Percentiles rank a stretch among this genome's conserved stretches.
Conservation (phyloP, 1,139 yeast genomes). For the Lodderomyces parapsilosis region DNA sequence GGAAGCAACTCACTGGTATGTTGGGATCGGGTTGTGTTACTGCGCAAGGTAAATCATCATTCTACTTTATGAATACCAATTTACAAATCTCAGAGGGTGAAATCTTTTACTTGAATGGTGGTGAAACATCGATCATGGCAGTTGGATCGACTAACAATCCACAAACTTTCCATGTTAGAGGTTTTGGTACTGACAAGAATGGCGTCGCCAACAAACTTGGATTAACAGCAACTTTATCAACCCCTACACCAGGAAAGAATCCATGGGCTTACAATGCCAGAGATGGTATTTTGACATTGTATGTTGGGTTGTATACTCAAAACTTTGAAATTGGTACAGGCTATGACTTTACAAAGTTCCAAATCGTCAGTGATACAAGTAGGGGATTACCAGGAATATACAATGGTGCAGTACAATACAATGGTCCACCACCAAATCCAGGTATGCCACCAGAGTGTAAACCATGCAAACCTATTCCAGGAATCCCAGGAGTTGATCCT, state of each 20-base stretch:
- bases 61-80: conserved; percentile 20
- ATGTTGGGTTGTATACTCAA: conserved; percentile 13
- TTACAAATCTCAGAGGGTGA: conserved; percentile 20
- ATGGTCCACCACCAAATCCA: conserved; percentile 19
- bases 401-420: conserved; percentile 16
- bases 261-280: conserved; percentile 14
- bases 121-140: conserved; percentile 19
- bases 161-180: conserved; percentile 27
- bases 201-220: conserved; percentile 7
- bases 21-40: conserved; percentile 30
- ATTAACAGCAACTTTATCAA: conserved; percentile 5
- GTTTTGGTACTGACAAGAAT: conserved; percentile 24
- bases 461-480: conserved; percentile 16
- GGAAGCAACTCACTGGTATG: conserved; percentile 24
- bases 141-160: conserved; percentile 20
- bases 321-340: conserved; percentile 26
- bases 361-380: conserved; percentile 17
- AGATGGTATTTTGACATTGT: conserved; percentile 24
- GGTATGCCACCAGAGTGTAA: conserved; percentile 17
- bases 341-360: conserved; percentile 15
- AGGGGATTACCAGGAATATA: conserved; percentile 14
- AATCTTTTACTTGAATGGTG: conserved; percentile 21
- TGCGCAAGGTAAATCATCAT: conserved; percentile 21
- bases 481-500: conserved; percentile 13
- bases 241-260: not conserved